Base-by-base conservation (phyloP, 176 grass and related monocot genomes). In the Juncus inflexus region DNA sequence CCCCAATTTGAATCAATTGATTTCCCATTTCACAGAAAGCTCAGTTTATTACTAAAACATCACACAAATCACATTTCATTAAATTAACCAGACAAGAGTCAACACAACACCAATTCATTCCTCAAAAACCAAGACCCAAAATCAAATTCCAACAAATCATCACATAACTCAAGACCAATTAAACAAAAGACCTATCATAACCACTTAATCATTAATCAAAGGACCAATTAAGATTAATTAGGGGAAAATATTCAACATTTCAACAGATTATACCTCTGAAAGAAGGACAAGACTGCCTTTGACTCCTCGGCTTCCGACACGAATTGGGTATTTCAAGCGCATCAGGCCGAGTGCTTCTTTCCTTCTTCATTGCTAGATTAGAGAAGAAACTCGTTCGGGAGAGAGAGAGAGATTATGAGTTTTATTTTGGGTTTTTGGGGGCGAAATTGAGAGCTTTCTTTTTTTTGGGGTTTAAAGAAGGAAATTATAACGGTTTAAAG, bases 251-350 rank as follows among this genome's bases (percentile, higher is more conserved):
- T 12, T 9, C 43, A 35, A 70, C 19, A 28, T 28, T 28, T 28
- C 19, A 28, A 28, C 19, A 28, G 19, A 28, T 28, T 28, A 28
- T 28, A 28, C 67, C 67, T 70, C 41, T 15, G 13, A 58, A 28
- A 12, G 67, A 70, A 37, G 37, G 67, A 45, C 15, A 9, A 38
- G 37, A 43, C 5, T 70, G 54, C 37, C 67, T 14, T 15, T 55
- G 38, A 54, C 67, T 70, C 13, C 67, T 57, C 9, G 67, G 37
- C 67, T 57, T 70, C 8, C 51, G 49, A 42, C 52, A 58, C 7
- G 36, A 42, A 57, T 55, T 40, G 16, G 51, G 66, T 15, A 57
- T 14, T 2, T 51, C 3, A 43, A 37, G 37, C 40, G 67, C 13
- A 51, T 51, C 11, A 52, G 19, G 40, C n/a, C 49, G 41, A 35